Percentiles rank a stretch among this genome's conserved stretches.
These are phyloP conservation scores for Leccinum subgranulosum DNA, from an alignment of 768 basidiomycete genomes.

Conservation along the genomic window DNA sequence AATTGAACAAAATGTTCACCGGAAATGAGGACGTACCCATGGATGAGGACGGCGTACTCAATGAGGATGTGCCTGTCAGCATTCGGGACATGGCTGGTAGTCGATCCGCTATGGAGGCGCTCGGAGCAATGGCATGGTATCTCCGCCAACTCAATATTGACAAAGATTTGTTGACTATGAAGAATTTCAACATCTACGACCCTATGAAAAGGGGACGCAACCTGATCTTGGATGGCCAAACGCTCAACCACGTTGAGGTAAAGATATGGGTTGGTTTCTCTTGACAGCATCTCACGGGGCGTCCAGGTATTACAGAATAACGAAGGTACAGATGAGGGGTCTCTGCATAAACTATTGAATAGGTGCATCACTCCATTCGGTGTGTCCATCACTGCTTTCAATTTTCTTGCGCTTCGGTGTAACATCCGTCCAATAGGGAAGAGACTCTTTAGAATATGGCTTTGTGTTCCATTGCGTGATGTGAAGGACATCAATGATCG, in stretches of 20 bases:
- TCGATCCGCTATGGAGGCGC: conserved; percentile 69
- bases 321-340: conserved; percentile 91
- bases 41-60: conserved; percentile 41
- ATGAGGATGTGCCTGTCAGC: conserved; percentile 54
- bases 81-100: conserved; percentile 72
- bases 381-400: conserved; percentile 26
- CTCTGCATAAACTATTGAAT: conserved; percentile 75
- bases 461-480: conserved; percentile 86
- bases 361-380: conserved; percentile 92
- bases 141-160: conserved; percentile 93
- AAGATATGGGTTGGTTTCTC: conserved; percentile 6
- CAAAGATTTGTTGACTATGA: conserved; percentile 91
- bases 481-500: conserved; percentile 84
- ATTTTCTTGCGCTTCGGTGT: conserved; percentile 3
- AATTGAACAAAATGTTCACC: conserved; percentile 67
- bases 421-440: conserved; percentile 59
- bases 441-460: conserved; percentile 93
- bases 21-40: conserved; percentile 41
- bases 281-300: conserved; percentile 2
- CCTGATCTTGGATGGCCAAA: conserved; percentile 89
- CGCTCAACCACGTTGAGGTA: conserved; percentile 92
- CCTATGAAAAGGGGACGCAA: conserved; percentile 90
- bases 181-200: conserved; percentile 96
- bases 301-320: conserved; percentile 80
- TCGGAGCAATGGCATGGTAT: conserved; percentile 95